Evolutionary conservation across 2,329 filamentous ascomycete genomes (phyloP).

Genomic region (Clarireedia paspali): DNA sequence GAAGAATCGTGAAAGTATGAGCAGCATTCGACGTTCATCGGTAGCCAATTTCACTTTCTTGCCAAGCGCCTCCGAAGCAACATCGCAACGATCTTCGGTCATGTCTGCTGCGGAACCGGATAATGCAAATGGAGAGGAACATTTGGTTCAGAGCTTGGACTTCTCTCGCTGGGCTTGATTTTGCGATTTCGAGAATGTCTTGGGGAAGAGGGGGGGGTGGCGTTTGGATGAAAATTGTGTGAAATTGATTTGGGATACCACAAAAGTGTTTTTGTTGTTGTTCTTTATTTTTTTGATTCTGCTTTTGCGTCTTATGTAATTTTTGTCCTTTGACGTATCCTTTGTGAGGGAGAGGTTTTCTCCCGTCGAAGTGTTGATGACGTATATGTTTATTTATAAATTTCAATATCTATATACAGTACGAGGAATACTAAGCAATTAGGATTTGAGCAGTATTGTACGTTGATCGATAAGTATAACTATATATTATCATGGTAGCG

Average conservation of each 20-base stretch:
- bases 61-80: constrained; percentile 45
- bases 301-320: background rate
- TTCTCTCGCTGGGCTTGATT: constrained; percentile 30
- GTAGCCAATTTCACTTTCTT: constrained; percentile 62
- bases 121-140: constrained; percentile 26
- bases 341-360: too few species aligned
- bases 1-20: constrained; percentile 51
- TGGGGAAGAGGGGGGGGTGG: background rate
- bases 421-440: too few species aligned
- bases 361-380: too few species aligned
- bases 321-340: too few species aligned
- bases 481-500: too few species aligned
- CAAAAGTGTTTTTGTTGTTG: constrained; percentile 15
- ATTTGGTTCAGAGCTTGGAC: constrained; percentile 27
- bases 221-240: background rate
- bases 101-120: constrained; percentile 48
- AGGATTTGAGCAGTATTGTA: too few species aligned
- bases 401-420: too few species aligned
- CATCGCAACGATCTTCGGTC: constrained; percentile 51
- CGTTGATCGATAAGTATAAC: too few species aligned
- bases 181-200: background rate
- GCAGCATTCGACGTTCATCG: constrained; percentile 52
- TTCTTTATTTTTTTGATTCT: background rate
- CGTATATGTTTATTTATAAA: too few species aligned
- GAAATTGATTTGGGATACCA: constrained; percentile 19